Evolutionary conservation across 768 basidiomycete species (phyloP), one percentile per base, ranked within the genome.

Genomic region (Lentinula boryana): DNA sequence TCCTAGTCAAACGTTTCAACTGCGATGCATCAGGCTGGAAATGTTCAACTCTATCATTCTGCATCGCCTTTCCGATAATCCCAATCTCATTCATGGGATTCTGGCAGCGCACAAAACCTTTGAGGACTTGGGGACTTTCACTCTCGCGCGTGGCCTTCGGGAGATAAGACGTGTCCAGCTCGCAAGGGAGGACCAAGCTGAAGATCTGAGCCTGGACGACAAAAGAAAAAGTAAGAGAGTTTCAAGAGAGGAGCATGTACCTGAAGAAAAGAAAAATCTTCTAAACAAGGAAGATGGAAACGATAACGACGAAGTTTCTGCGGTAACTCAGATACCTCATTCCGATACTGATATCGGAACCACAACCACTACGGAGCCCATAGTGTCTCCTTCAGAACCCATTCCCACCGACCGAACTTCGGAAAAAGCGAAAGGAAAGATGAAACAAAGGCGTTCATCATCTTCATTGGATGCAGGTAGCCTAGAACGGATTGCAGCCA

Each of bases 351-450:
- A 68, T 43, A 66, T 69, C 27, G 46, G 77, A 79, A 49, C 71
- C 74, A 44, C 46, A 40, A 40, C 32, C 10, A 64, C 75, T 3
- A 70, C 76, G 15, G 71, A 71, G 50, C 75, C 80, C 0, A 68
- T 75, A 51, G 72, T 76, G 67, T 79, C 79, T 5, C 82, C 84
- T 23, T 69, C 74, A 16, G 77, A 79, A 57, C 75, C 74, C 46
- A 62, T 63, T 6, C 70, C 72, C 5, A 51, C 27, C 31, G 60
- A 68, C 10, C 68, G 71, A 8, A 63, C 75, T 10, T 92, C 92
- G n/a, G 94, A 95, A 71, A 98, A 96, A 68, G 93, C 84, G 0
- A 79, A 89, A 63, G 96, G 96, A 0, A 99, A 98, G 76, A 90
- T 94, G 89, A 83, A 83, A 64, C 91, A 87, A 66, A 81, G 88